Conservation (phyloP, 768 basidiomycete species). For the Boletus huronensis region DNA sequence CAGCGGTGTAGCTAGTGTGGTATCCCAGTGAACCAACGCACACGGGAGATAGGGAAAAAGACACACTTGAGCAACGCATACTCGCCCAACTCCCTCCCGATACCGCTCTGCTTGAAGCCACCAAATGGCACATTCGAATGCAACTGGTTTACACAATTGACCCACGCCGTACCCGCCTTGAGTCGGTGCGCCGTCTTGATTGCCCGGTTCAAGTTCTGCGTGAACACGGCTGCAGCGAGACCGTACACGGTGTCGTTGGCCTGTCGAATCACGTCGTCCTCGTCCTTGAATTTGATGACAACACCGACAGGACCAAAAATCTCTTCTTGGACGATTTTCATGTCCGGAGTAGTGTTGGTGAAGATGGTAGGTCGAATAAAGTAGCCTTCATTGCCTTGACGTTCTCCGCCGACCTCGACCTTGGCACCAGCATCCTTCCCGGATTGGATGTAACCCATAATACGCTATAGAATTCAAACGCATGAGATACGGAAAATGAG, state of each 20-base stretch:
- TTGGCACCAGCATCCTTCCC: conserved; percentile 72
- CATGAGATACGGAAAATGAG: background rate
- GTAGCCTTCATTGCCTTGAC: conserved; percentile 57
- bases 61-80: conserved; percentile 61
- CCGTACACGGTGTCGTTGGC: conserved; percentile 91
- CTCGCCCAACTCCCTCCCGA: conserved; percentile 77
- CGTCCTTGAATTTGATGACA: conserved; percentile 70
- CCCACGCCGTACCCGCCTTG: conserved; percentile 80
- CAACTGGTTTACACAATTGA: conserved; percentile 36
- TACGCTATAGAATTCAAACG: conserved; percentile 45
- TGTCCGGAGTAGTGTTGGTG: conserved; percentile 58
- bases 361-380: conserved; percentile 78
- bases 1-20: conserved; percentile 17
- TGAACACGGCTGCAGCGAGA: conserved; percentile 85
- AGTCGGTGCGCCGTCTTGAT: conserved; percentile 68
- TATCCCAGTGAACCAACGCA: background rate
- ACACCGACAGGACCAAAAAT: conserved; percentile 82
- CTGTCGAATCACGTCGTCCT: conserved; percentile 58
- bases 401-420: conserved; percentile 59
- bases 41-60: background rate
- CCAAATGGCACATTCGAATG: conserved; percentile 64
- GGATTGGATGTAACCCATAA: conserved; percentile 74
- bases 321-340: conserved; percentile 74
- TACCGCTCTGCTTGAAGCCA: conserved; percentile 81
- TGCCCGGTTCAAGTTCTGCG: conserved; percentile 71